These are phyloP conservation scores for Penicillium janthinellum DNA, from an alignment of 2,329 filamentous ascomycete genomes.

Conservation along the genomic window DNA sequence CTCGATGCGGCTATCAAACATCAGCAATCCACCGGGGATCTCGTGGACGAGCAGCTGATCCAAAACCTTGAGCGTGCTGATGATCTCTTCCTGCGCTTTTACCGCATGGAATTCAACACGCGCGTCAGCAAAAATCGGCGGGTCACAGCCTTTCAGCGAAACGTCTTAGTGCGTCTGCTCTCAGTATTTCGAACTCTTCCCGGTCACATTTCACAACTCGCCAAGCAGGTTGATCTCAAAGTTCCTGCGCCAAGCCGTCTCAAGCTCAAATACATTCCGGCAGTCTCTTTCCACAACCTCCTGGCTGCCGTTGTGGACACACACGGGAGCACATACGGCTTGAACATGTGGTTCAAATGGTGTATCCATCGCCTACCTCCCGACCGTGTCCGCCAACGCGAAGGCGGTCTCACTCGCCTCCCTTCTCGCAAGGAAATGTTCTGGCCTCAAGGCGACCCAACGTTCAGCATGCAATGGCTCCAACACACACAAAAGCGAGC, in stretches of 20 bases:
- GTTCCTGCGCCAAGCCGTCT: conserved; percentile 15
- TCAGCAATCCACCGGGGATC: conserved; percentile 7
- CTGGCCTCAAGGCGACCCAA: conserved; percentile 24
- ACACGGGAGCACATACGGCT: conserved; percentile 52
- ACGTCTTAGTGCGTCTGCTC: conserved; percentile 32
- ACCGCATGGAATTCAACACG: conserved; percentile 40
- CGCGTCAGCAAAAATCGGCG: conserved; percentile 15
- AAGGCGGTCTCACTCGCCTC: conserved; percentile 33
- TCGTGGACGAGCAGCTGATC: conserved; percentile 16
- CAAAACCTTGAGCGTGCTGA: conserved; percentile 30
- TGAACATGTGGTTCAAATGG: conserved; percentile 52
- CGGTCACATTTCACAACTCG: conserved; percentile 34
- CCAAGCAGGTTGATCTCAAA: conserved; percentile 23
- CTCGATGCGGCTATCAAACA: conserved; percentile 32
- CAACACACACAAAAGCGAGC: conserved; percentile 30
- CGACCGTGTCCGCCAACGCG: conserved; percentile 22
- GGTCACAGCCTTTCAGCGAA: conserved; percentile 30
- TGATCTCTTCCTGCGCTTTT: conserved; percentile 36
- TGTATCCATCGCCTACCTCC: conserved; percentile 37
- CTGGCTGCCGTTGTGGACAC: conserved; percentile 57
- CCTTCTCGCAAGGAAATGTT: conserved; percentile 27
- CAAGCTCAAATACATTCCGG: conserved; percentile 33
- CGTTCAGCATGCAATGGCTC: conserved; percentile 31
- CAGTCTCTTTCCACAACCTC: conserved; percentile 53
- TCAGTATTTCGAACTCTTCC: conserved; percentile 36